phyloP scores from a whole-genome alignment of 805 yeast species.

The Yarrowia sp. region DNA sequence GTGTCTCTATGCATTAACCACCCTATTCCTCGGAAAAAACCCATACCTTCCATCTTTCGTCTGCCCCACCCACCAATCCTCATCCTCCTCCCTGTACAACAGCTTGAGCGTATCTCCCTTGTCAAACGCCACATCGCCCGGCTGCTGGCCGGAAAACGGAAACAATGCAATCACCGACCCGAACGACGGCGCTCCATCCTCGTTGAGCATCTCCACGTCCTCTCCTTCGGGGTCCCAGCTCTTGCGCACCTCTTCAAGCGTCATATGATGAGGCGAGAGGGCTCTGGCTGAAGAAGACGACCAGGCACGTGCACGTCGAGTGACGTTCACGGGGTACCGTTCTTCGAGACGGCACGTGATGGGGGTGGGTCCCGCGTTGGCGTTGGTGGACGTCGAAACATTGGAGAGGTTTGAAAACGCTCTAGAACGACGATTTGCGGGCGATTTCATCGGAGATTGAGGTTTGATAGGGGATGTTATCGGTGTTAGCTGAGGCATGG shows the following conservation, averaged over 20 bases:
- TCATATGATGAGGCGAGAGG: slow-evolving; percentile 29
- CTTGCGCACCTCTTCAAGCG: slow-evolving; percentile 2
- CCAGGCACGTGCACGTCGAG: slow-evolving; percentile 34
- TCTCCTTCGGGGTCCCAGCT: slow-evolving; percentile 10
- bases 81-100: slow-evolving; percentile 40
- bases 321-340: slow-evolving; percentile 12
- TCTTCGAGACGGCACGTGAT: slow-evolving; percentile 27
- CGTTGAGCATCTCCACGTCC: slow-evolving; percentile 17
- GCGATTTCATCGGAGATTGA: not conserved
- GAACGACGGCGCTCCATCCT: not conserved
- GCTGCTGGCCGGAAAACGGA: slow-evolving; percentile 41
- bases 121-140: slow-evolving; percentile 42
- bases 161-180: slow-evolving; percentile 35
- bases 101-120: slow-evolving; percentile 42
- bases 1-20: slow-evolving; percentile 30
- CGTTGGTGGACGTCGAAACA: not conserved
- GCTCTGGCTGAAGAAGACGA: slow-evolving; percentile 35
- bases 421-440: not conserved
- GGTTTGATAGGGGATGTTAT: not conserved
- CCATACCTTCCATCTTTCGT: slow-evolving; percentile 45
- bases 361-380: slow-evolving; percentile 3
- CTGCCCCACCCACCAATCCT: slow-evolving; percentile 54
- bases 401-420: not conserved
- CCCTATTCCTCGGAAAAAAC: slow-evolving; percentile 49
- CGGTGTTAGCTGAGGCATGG: not conserved